Evolutionary conservation across 139 green algal genomes (phyloP), one percentile per base, ranked within the genome.

Genomic region (Coccomyxa sp.): DNA sequence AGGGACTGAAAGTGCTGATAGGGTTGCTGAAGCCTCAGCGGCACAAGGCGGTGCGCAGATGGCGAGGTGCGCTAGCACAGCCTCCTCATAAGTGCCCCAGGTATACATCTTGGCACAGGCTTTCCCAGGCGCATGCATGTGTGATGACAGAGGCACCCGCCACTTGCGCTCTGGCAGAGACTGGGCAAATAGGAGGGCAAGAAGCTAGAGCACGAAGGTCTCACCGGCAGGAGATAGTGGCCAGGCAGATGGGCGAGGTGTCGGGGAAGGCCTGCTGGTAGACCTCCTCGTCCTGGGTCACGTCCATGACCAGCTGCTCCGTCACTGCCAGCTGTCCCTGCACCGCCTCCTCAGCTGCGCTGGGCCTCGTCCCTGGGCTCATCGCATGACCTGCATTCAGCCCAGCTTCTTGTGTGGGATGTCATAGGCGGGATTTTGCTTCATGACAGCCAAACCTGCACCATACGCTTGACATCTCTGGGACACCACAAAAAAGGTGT

Each of bases 211-310:
- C 70, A 55, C 14, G 70, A 16, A 34, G 24, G 29, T 33, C 9
- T 0, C 37, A 79, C 77, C 77, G 70, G 33, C 39, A 70, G 6
- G 70, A 73, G 37, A 82, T 76, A 4, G 78, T 70, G 44, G 78
- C 70, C 50, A 82, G 37, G 36, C 36, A 74, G 36, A 82, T 74
- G 50, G 39, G 44, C 6, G 24, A 39, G 8, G 29, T 34, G 10
- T 41, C 40, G 2, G 70, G 70, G 34, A 82, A 78, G 14, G 70
- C 50, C 9, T 55, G 35, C 70, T 82, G 78, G 71, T 82, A 82
- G 50, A 29, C 70, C 35, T 82, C 70, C 35, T 39, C 44, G 27
- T 82, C 78, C 31, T 82, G 70, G 22, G 35, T 31, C 10, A 82
- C 39, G 22, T 82, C 78, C 37, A 78, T 70, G 2, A 58, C 71